These are phyloP conservation scores for Podospora sp. DNA, from an alignment of 495 filamentous ascomycete species.

Conservation along the genomic window DNA sequence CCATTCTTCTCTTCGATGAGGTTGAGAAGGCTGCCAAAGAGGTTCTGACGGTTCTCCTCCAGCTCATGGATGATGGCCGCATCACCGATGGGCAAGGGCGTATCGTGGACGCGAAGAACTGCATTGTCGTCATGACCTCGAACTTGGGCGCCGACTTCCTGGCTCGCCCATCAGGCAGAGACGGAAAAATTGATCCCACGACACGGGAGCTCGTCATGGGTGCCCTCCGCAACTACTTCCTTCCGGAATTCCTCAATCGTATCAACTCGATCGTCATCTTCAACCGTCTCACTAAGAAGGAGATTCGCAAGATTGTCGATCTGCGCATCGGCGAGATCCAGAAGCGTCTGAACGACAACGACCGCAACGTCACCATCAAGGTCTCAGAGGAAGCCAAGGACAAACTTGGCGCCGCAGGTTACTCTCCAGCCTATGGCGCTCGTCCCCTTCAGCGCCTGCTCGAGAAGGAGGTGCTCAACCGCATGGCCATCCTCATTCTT, in stretches of 20 bases:
- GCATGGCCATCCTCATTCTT: slow-evolving; percentile 85
- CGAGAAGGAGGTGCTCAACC: slow-evolving; percentile 94
- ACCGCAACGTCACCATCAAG: slow-evolving; percentile 75
- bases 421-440: slow-evolving; percentile 92
- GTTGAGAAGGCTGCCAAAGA: slow-evolving; percentile 99
- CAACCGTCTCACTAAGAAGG: slow-evolving; percentile 84
- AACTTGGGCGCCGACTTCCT: slow-evolving; percentile 95
- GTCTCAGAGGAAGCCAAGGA: slow-evolving; percentile 83
- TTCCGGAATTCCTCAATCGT: slow-evolving; percentile 97
- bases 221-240: slow-evolving; percentile 88
- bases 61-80: slow-evolving; percentile 98
- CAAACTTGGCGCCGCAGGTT: slow-evolving; percentile 84
- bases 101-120: slow-evolving; percentile 92
- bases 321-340: slow-evolving; percentile 88
- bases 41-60: slow-evolving; percentile 91
- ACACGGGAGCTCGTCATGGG: slow-evolving; percentile 87
- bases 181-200: slow-evolving; percentile 85
- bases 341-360: slow-evolving; percentile 77
- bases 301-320: slow-evolving; percentile 96
- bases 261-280: slow-evolving; percentile 96
- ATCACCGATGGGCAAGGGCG: slow-evolving; percentile 98
- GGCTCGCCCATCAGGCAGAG: slow-evolving; percentile 69
- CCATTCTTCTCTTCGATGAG: slow-evolving; percentile 96
- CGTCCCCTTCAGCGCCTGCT: slow-evolving; percentile 85
- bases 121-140: slow-evolving; percentile 98